Evolutionary conservation across 345 rosid genomes (phyloP), one percentile per base, ranked within the genome.

Genomic region (Syzygium oleosum): DNA sequence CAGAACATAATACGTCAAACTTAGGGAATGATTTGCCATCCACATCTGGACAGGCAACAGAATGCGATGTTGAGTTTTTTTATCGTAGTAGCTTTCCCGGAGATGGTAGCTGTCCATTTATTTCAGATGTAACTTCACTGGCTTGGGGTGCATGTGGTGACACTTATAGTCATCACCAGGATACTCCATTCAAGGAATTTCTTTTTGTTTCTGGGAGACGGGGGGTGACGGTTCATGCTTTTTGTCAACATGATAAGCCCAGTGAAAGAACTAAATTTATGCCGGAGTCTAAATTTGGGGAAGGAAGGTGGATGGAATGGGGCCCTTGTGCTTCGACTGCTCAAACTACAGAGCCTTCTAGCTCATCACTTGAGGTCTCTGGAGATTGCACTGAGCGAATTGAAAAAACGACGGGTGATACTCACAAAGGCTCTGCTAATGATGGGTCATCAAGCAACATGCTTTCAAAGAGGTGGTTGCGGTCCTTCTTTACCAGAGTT

Each of bases 221-320:
- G 90, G 94, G 95, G 86, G 94, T 98, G 90, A 93, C 90, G 63
- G 98, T 96, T 91, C 99, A 98, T 91, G 99, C 97, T 68, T 98
- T 98, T 90, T 88, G 95, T 87, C 90, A 84, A 84, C 91, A 87
- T 89, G 92, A 91, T 85, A 88, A 89, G 68, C 86, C 87, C 83
- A 86, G 85, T 89, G 92, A 90, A 88, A 53, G 54, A 52, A 77
- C 88, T 51, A 87, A 86, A 73, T 38, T 88, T 84, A 85, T 85
- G 43, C 73, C 87, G 87, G 93, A 92, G 86, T 93, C 90, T 86
- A 93, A 93, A 87, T 88, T 88, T 88, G 90, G 86, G 91, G 89
- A 91, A 87, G 99, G 99, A 88, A 91, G 94, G 88, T 98, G 99
- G 99, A 96, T 94, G 87, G 93, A 96, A 84, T 98, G 99, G 99